Percentiles rank a stretch among this genome's conserved stretches.
phyloP scores from a whole-genome alignment of 345 rosid species.

The Aegle marmelos region DNA sequence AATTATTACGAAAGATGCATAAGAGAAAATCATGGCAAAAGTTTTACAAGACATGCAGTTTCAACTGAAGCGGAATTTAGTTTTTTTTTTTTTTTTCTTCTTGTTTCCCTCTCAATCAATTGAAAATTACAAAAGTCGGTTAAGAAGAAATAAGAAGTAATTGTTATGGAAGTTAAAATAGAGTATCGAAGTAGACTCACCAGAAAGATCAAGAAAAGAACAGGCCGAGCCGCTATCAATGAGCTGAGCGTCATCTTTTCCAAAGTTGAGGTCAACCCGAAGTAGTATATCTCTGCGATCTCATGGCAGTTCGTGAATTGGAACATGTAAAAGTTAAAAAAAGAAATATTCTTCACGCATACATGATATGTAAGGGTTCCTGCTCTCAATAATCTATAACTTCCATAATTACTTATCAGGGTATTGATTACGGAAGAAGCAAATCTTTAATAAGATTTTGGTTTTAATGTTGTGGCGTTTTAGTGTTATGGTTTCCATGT shows the following conservation, averaged over 20 bases:
- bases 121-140: not conserved
- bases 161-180: too few species aligned
- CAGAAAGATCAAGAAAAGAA: constrained; percentile 22
- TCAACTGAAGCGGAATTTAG: too few species aligned
- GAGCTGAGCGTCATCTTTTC: constrained; percentile 28
- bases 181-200: constrained; percentile 5
- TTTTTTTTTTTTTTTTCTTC: not conserved
- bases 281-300: not conserved
- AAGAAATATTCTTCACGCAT: not conserved
- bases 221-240: constrained; percentile 21
- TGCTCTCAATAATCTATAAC: not conserved
- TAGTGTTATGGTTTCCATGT: not conserved
- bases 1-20: too few species aligned
- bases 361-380: not conserved
- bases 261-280: not conserved
- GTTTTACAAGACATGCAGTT: too few species aligned
- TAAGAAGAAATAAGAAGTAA: too few species aligned
- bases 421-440: not conserved
- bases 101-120: not conserved
- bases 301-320: not conserved
- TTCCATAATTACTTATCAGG: not conserved
- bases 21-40: not conserved
- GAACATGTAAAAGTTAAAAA: not conserved
- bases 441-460: constrained; percentile 1
- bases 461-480: not conserved